Evolutionary conservation across 2,329 filamentous ascomycete species (phyloP), one percentile per base, ranked within the genome.

Genomic region (Aspergillus latus): DNA sequence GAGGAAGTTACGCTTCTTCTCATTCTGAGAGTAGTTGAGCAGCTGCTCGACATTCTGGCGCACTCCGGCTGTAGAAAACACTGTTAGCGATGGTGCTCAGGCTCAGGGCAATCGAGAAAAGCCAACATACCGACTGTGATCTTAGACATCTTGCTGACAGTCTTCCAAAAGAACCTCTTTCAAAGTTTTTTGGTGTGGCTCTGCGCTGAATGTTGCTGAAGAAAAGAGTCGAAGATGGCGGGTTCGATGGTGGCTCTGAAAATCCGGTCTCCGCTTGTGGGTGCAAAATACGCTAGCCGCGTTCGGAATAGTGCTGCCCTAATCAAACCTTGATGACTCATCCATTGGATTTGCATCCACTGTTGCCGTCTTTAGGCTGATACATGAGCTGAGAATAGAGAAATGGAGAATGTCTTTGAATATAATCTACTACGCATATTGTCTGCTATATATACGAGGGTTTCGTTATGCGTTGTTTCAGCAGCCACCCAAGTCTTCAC

Each of bases 1-100:
- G 78, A 95, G 85, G 84, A 96, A 97, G 87, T 96, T 96, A 72
- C 92, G 85, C 89, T 96, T 96, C 89, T 96, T 96, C 80, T 89
- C 90, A 80, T 96, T 87, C 73, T 84, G 84, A 76, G 89, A 96
- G 88, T 97, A 97, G 75, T 96, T 88, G 74, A 99, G 89, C 74
- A 99, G 86, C 78, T 94, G 86, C 79, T 88, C 83, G 78, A 97
- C 90, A 84, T 97, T 93, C 79, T 86, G 84, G 85, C 92, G 91
- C 85, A 96, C 92, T 89, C 92, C 90, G 86, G 91, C 90, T 84
- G 61, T 66, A 64, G 47, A 59, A 58, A 45, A 28, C 13, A 34
- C 40, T 43, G 49, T 57, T 49, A 55, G 45, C 26, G 32, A 43
- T 9, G 48, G 2, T 45, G n/a, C 16, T 13, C 32, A 32, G 29